These are phyloP conservation scores for Aspergillus diversus DNA, from an alignment of 495 filamentous ascomycete species.

Conservation along the genomic window DNA sequence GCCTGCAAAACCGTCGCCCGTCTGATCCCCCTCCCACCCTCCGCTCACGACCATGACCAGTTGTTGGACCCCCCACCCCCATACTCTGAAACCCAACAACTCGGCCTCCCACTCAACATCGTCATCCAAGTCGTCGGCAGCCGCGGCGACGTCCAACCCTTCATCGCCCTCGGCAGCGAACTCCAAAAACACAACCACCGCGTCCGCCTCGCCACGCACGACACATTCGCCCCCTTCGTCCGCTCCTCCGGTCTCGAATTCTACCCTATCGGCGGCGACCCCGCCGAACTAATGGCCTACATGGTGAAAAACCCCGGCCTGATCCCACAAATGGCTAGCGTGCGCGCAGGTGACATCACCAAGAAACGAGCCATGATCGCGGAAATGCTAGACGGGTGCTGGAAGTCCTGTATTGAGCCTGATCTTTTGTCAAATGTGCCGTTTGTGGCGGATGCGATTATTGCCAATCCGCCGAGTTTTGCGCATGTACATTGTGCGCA, in stretches of 20 bases:
- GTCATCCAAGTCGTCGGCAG: constrained; percentile 59
- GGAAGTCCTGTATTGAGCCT: constrained; percentile 64
- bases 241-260: constrained; percentile 59
- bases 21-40: constrained; percentile 11
- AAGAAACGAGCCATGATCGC: constrained; percentile 52
- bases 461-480: constrained; percentile 70
- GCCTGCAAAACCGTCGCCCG: constrained; percentile 18
- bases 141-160: constrained; percentile 58
- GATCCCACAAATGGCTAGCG: constrained; percentile 49
- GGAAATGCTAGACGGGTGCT: constrained; percentile 66
- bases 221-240: constrained; percentile 61
- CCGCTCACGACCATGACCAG: background rate
- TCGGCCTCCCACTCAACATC: constrained; percentile 43
- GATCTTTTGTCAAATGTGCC: constrained; percentile 54
- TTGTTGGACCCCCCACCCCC: constrained; percentile 10
- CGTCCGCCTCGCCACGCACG: constrained; percentile 67
- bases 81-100: constrained; percentile 19
- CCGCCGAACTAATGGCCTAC: constrained; percentile 63
- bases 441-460: constrained; percentile 69
- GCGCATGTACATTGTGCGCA: constrained; percentile 69
- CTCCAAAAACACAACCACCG: constrained; percentile 52
- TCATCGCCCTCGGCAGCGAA: constrained; percentile 56
- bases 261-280: constrained; percentile 67
- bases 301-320: constrained; percentile 61
- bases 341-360: constrained; percentile 50